phyloP scores from a whole-genome alignment of 495 filamentous ascomycete species.

The Cetradonia linearis region DNA sequence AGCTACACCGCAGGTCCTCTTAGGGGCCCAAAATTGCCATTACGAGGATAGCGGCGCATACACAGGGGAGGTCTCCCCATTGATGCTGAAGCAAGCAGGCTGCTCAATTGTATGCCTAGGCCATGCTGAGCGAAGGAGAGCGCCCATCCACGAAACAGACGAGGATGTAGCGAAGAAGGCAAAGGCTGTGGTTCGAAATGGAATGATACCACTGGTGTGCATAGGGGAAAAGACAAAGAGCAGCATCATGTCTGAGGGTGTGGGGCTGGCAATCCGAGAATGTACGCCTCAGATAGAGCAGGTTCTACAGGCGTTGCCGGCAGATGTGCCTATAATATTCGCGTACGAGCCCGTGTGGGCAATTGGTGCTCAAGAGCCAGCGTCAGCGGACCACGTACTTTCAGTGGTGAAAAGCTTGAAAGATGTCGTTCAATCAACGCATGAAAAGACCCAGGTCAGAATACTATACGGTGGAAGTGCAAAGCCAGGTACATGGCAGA shows the following conservation, averaged over 20 bases:
- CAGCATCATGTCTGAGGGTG: slow-evolving; percentile 39
- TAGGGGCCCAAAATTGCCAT: slow-evolving; percentile 70
- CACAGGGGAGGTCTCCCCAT: slow-evolving; percentile 68
- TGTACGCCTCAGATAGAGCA: slow-evolving; percentile 53
- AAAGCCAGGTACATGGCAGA: slow-evolving; percentile 61
- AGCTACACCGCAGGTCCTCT: slow-evolving; percentile 39
- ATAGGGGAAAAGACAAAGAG: slow-evolving; percentile 54
- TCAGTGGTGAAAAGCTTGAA: slow-evolving; percentile 56
- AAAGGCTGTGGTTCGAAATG: slow-evolving; percentile 50
- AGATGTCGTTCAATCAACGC: slow-evolving; percentile 29
- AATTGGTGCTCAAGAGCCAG: slow-evolving; percentile 66
- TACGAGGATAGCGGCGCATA: slow-evolving; percentile 55
- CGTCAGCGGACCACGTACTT: slow-evolving; percentile 58
- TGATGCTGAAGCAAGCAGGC: slow-evolving; percentile 52
- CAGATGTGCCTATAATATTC: slow-evolving; percentile 57
- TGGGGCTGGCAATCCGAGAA: slow-evolving; percentile 52
- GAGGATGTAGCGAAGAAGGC: slow-evolving; percentile 54
- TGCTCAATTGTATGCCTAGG: slow-evolving; percentile 64
- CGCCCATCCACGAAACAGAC: slow-evolving; percentile 63
- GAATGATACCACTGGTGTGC: slow-evolving; percentile 69
- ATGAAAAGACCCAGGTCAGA: slow-evolving; percentile 43
- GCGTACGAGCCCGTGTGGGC: slow-evolving; percentile 90
- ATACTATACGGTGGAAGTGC: slow-evolving; percentile 76
- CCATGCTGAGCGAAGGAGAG: slow-evolving; percentile 62
- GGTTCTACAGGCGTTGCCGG: slow-evolving; percentile 47